These are phyloP conservation scores for Aspergillus sp. DNA, from an alignment of 2,329 filamentous ascomycete genomes.

Conservation along the genomic window DNA sequence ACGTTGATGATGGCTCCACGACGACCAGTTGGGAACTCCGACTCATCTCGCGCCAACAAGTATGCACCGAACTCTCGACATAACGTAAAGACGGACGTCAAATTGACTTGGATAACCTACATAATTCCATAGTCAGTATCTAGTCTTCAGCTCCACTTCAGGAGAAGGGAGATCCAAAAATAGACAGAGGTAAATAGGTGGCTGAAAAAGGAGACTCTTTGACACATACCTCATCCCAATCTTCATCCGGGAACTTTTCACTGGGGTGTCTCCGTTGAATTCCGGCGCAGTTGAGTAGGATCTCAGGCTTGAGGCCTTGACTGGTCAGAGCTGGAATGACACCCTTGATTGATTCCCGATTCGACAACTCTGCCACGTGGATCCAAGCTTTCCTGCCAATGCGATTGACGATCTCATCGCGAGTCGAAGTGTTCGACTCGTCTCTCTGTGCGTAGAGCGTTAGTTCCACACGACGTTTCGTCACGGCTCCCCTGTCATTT, in stretches of 20 bases:
- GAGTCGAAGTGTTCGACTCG: slow-evolving; percentile 49
- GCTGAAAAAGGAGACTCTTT: neutral
- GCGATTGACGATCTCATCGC: slow-evolving; percentile 44
- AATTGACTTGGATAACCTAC: slow-evolving; percentile 78
- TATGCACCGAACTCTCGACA: slow-evolving; percentile 41
- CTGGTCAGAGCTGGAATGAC: slow-evolving; percentile 43
- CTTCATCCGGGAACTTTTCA: slow-evolving; percentile 71
- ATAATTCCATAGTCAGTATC: neutral
- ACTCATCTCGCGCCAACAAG: slow-evolving; percentile 31
- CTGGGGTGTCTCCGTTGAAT: slow-evolving; percentile 79
- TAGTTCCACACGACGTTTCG: neutral
- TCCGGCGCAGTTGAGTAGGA: slow-evolving; percentile 83
- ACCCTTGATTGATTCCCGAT: slow-evolving; percentile 43
- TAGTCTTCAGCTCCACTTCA: neutral
- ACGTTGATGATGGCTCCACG: slow-evolving; percentile 72
- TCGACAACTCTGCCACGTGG: slow-evolving; percentile 47
- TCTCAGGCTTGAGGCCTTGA: slow-evolving; percentile 63
- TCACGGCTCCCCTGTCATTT: neutral
- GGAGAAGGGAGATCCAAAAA: neutral
- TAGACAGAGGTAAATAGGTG: slow-evolving; percentile 2
- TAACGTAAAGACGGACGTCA: slow-evolving; percentile 25
- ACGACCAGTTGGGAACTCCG: slow-evolving; percentile 32
- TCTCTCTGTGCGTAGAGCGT: slow-evolving; percentile 50
- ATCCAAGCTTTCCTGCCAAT: slow-evolving; percentile 46
- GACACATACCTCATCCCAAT: slow-evolving; percentile 67